These are phyloP conservation scores for Cudoniella acicularis DNA, from an alignment of 495 filamentous ascomycete genomes.

Conservation along the genomic window DNA sequence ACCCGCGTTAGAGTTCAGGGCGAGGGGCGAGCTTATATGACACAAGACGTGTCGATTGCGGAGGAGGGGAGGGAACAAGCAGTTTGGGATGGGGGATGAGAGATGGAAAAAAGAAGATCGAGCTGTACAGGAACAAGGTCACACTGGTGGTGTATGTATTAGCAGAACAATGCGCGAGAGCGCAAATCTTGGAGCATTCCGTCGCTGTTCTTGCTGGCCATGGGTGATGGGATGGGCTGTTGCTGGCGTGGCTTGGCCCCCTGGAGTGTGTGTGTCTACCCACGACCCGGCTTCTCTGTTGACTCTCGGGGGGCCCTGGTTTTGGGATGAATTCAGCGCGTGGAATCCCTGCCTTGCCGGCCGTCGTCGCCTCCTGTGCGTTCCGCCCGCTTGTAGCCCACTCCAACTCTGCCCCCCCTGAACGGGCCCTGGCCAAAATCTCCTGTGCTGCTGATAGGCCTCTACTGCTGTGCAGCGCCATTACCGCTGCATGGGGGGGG, in stretches of 20 bases:
- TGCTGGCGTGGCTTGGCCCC: neutral
- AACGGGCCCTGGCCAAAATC: slow-evolving; percentile 2
- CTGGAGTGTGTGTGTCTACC: neutral
- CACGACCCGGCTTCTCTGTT: no score
- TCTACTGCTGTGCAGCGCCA: slow-evolving; percentile 7
- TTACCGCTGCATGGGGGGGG: slow-evolving; percentile 3
- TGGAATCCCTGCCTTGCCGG: neutral
- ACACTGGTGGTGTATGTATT: neutral
- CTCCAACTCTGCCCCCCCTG: no score
- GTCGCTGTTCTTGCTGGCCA: neutral
- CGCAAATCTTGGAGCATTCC: slow-evolving; percentile 1
- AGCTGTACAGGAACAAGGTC: neutral
- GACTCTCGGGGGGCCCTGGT: neutral
- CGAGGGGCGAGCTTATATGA: slow-evolving; percentile 13
- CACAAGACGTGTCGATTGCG: slow-evolving; percentile 15
- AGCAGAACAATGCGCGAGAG: neutral
- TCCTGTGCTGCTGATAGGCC: slow-evolving; percentile 8
- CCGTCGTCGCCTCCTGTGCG: neutral
- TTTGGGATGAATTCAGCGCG: neutral
- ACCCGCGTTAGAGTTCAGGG: slow-evolving; percentile 17
- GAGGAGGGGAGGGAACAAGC: neutral
- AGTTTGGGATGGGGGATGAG: neutral
- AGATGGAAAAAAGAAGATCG: slow-evolving; percentile 4
- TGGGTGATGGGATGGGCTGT: neutral
- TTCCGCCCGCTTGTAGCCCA: neutral